Percentiles rank a stretch among this genome's conserved stretches.
These are phyloP conservation scores for Fragilariopsis cylindrus DNA, from an alignment of 108 stramenopile species.

Conservation along the genomic window DNA sequence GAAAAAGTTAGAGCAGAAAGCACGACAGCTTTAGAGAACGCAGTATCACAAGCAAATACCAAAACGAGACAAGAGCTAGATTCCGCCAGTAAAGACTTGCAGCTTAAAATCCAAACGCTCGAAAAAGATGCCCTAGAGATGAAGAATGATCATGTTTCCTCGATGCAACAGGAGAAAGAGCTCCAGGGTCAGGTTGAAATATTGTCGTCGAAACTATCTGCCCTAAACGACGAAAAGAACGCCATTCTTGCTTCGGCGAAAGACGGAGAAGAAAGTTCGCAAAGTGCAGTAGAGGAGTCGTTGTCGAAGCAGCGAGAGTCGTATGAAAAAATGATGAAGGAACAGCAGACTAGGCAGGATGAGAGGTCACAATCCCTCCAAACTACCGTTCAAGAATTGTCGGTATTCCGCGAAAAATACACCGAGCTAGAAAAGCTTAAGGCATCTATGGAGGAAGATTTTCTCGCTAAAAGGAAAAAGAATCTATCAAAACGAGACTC, in stretches of 20 bases:
- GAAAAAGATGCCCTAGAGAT: slow-evolving; percentile 10
- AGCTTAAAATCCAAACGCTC: slow-evolving; percentile 6
- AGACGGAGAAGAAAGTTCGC: slow-evolving; percentile 29
- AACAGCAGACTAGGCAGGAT: slow-evolving; percentile 26
- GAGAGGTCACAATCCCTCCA: slow-evolving; percentile 29
- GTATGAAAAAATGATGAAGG: slow-evolving; percentile 39
- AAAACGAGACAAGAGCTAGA: slow-evolving; percentile 7
- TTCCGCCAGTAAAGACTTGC: background rate
- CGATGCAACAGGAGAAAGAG: slow-evolving; percentile 12
- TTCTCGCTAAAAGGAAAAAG: background rate
- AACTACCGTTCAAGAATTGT: slow-evolving; percentile 12
- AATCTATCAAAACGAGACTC: background rate
- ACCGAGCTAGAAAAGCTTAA: background rate
- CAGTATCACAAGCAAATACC: slow-evolving; percentile 1
- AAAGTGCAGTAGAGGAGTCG: slow-evolving; percentile 36
- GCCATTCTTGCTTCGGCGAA: slow-evolving; percentile 28
- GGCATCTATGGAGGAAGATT: background rate
- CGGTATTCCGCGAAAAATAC: slow-evolving; percentile 9
- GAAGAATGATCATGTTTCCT: slow-evolving; percentile 15
- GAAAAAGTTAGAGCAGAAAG: slow-evolving; percentile 1
- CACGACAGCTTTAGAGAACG: background rate
- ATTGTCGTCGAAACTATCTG: slow-evolving; percentile 14
- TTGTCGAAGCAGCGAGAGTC: slow-evolving; percentile 39
- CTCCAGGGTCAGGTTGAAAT: slow-evolving; percentile 22
- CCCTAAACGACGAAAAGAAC: slow-evolving; percentile 29